Evolutionary conservation across 75 land plant species (phyloP), one percentile per base, ranked within the genome.

Genomic region (Larix kaempferi): DNA sequence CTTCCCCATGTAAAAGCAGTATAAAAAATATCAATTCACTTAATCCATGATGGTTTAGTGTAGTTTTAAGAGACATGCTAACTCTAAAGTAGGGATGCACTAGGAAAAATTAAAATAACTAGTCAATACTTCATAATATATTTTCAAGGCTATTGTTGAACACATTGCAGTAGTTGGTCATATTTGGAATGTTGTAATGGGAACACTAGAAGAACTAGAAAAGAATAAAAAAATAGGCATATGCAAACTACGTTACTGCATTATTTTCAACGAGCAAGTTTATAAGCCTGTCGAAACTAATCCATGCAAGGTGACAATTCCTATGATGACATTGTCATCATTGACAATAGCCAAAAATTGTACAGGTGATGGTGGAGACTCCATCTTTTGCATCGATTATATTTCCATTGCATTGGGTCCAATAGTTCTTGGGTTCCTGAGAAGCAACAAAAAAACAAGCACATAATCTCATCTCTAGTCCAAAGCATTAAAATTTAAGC

Each of bases 301-400:
- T 35, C 89, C 99, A 82, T 96, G 98, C 78, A 96, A 86, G 27
- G 96, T 94, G 41, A 94, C 82, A 49, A 96, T 93, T 2, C 99
- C 99, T 67, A 96, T 94, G 58, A 96, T 87, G 16, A 86, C 77
- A 69, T 83, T 86, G 22, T 89, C 41, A 41, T 85, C 56, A 77
- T 91, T 77, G 15, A 96, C 52, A 15, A 96, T 98, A 16, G 99
- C 98, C 77, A 96, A 80, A 78, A 96, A 96, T 59, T 96, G 91
- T 22, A 94, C 95, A 15, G 99, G 90, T 7, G 99, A 96, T 35
- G 93, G 95, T 64, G 92, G 88, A 1, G 88, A 79, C 74, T 96
- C 99, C 99, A 96, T 96, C 81, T 88, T 94, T 78, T 91, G 75
- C 99, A 96, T 96, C 8, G 99, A 98, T 12, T 91, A 93, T 56